phyloP scores from a whole-genome alignment of 2,329 filamentous ascomycete genomes.

The Cytospora mali region DNA sequence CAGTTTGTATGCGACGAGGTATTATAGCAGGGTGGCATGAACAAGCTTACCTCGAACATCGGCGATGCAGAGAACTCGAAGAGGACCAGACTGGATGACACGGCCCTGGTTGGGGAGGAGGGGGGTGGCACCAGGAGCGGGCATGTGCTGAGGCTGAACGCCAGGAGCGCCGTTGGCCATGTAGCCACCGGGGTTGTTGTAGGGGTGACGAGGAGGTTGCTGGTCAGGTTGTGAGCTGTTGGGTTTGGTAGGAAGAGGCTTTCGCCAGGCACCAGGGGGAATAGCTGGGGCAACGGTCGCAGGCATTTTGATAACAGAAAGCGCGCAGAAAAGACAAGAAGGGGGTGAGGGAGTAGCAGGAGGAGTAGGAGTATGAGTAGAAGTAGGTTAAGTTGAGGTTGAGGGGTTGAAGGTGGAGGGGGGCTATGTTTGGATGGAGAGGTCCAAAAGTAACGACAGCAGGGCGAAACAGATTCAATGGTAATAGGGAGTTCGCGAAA shows the following conservation, averaged over 20 bases:
- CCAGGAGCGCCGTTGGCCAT: constrained; percentile 63
- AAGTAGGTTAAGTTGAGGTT: constrained; percentile 3
- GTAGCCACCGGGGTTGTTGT: constrained; percentile 57
- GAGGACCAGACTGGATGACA: constrained; percentile 65
- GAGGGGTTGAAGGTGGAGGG: constrained; percentile 8
- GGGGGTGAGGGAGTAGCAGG: not conserved
- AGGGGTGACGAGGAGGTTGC: constrained; percentile 41
- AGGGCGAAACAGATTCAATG: not conserved
- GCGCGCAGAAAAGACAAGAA: not conserved
- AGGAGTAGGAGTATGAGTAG: too few species aligned
- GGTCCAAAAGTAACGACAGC: constrained; percentile 12
- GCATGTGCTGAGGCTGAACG: constrained; percentile 45
- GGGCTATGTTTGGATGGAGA: constrained; percentile 7
- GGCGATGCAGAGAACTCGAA: constrained; percentile 70
- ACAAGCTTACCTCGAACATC: constrained; percentile 66
- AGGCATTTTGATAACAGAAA: constrained; percentile 21
- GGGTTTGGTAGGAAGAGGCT: constrained; percentile 16
- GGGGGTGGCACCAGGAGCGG: constrained; percentile 62
- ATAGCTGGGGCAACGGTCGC: constrained; percentile 20
- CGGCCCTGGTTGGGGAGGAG: constrained; percentile 70
- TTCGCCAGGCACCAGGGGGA: constrained; percentile 27
- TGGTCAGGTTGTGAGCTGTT: constrained; percentile 28
- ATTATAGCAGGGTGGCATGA: not conserved
- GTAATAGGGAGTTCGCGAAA: constrained; percentile 14
- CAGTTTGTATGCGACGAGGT: constrained; percentile 15